phyloP scores from a whole-genome alignment of 2,329 filamentous ascomycete genomes.

The Nakataea oryzae region DNA sequence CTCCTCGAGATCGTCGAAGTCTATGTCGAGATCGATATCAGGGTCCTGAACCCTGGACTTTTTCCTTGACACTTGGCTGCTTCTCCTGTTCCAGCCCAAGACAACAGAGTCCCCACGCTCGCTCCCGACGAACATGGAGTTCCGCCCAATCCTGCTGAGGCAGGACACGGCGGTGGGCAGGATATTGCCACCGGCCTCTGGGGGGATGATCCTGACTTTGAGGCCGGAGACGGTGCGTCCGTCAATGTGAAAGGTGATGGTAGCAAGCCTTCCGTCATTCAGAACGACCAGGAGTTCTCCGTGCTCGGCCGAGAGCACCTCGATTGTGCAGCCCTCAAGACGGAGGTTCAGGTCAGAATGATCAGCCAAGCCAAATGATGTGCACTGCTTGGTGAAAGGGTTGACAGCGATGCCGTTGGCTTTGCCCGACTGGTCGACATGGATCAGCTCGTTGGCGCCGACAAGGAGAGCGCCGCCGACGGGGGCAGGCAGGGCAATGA shows the following conservation, averaged over 20 bases:
- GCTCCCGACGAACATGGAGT: slow-evolving; percentile 73
- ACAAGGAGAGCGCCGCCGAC: slow-evolving; percentile 82
- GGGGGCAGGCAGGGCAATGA: slow-evolving; percentile 73
- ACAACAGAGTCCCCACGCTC: slow-evolving; percentile 74
- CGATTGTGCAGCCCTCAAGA: slow-evolving; percentile 71
- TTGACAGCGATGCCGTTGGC: slow-evolving; percentile 90
- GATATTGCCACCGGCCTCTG: slow-evolving; percentile 51
- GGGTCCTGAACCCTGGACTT: slow-evolving; percentile 50
- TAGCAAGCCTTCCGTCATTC: slow-evolving; percentile 60
- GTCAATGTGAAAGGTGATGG: slow-evolving; percentile 77
- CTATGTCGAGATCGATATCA: slow-evolving; percentile 41
- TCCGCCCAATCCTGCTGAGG: slow-evolving; percentile 55
- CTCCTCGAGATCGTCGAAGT: slow-evolving; percentile 26
- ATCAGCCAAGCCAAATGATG: slow-evolving; percentile 75
- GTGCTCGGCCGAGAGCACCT: slow-evolving; percentile 63
- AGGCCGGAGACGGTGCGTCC: slow-evolving; percentile 86
- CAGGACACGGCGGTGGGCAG: slow-evolving; percentile 57
- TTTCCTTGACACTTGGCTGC: slow-evolving; percentile 48
- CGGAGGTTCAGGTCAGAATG: slow-evolving; percentile 72
- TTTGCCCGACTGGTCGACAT: slow-evolving; percentile 92
- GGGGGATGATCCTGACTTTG: slow-evolving; percentile 54
- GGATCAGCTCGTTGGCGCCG: slow-evolving; percentile 83
- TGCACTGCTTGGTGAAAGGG: slow-evolving; percentile 72
- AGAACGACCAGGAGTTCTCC: slow-evolving; percentile 81
- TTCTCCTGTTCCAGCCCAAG: slow-evolving; percentile 66